phyloP scores from a whole-genome alignment of 257 asterid genomes.

The Nicotiana undulata region DNA sequence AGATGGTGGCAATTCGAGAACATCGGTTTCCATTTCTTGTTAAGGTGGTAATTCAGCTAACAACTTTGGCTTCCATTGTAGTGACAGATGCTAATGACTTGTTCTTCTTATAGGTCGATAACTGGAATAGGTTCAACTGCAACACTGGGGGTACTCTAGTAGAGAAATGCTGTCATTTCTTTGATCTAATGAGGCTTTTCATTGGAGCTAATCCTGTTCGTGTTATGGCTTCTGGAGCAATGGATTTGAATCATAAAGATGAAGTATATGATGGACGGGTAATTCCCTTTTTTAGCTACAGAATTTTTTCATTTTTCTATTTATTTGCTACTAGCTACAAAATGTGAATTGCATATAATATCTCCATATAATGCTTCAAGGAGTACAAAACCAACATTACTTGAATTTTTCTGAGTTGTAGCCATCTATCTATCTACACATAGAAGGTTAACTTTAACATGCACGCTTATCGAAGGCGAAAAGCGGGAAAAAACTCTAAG shows the following conservation, averaged over 20 bases:
- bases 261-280: constrained; percentile 83
- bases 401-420: no score
- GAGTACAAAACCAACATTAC: no score
- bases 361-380: no score
- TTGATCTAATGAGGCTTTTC: constrained; percentile 90
- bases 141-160: constrained; percentile 91
- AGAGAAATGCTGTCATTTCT: constrained; percentile 98
- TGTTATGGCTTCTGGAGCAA: constrained; percentile 93
- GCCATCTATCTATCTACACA: no score
- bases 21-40: constrained; percentile 94
- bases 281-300: background rate
- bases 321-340: no score
- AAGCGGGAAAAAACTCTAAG: no score
- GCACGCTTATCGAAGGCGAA: no score
- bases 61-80: constrained; percentile 8
- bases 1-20: constrained; percentile 91
- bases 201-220: constrained; percentile 74
- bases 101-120: constrained; percentile 51
- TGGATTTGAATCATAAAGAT: constrained; percentile 86
- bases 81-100: constrained; percentile 8
- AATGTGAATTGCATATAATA: no score
- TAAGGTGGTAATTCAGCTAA: constrained; percentile 43
- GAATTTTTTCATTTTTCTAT: no score
- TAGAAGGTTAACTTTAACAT: no score
- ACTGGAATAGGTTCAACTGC: constrained; percentile 95